Evolutionary conservation across 176 grass and related monocot species (phyloP).

Genomic region (Musa schizocarpa): DNA sequence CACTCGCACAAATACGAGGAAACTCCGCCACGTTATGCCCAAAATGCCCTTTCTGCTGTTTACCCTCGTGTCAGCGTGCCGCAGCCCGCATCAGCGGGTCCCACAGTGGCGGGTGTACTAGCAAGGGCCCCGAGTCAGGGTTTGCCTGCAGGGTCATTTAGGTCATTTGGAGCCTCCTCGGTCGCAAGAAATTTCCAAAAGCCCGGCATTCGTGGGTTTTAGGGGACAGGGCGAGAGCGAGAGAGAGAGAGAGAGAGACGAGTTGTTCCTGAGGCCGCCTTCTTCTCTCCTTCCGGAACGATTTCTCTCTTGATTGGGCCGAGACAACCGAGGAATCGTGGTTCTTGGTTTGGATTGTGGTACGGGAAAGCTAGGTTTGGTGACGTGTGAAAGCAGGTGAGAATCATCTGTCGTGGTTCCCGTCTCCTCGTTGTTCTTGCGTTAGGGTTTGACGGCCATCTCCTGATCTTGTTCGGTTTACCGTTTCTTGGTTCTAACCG

Average conservation of each 20-base stretch:
- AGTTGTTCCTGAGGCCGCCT: not conserved
- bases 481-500: not conserved
- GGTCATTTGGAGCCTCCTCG: not conserved
- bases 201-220: constrained; percentile 19
- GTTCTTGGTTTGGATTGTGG: not conserved
- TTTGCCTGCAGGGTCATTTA: not conserved
- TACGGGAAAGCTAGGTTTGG: not conserved
- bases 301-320: not conserved
- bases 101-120: not conserved
- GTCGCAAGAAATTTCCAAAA: not conserved
- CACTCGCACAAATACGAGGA: too few relatives aligned
- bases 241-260: not conserved
- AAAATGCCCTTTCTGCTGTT: not conserved
- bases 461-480: not conserved
- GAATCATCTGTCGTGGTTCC: not conserved
- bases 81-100: not conserved
- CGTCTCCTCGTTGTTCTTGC: not conserved
- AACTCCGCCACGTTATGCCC: not conserved
- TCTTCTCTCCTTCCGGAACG: not conserved
- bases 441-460: not conserved
- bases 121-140: too few relatives aligned
- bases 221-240: not conserved
- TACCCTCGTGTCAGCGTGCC: not conserved
- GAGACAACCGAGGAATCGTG: not conserved
- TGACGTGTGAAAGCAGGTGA: not conserved